Evolutionary conservation across 1,284 basidiomycete species (phyloP), one percentile per base, ranked within the genome.

Genomic region (Paramarasmius palmivorus): DNA sequence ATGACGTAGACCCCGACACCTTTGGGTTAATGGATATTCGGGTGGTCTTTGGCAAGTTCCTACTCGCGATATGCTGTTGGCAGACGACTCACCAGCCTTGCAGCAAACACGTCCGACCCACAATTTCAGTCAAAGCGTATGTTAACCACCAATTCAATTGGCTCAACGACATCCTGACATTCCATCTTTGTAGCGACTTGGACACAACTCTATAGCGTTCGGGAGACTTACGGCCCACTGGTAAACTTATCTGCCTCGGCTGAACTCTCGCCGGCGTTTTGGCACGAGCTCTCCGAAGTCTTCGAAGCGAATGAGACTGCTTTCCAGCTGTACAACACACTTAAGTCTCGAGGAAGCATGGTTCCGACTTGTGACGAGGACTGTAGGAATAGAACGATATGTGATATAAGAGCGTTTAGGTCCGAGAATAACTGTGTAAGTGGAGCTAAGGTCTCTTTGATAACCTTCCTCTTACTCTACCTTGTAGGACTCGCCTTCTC

Each of bases 261-360:
- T 2, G 58, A 69, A 3, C 67, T 78, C 15, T 67, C 68, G 51
- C 74, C 81, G 2, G 65, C 74, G 9, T 86, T 86, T 68, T 86
- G 84, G 84, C 83, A 86, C 60, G 67, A 71, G 52, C 70, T 85
- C 3, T 84, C 83, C 0, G 81, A 83, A 55, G 77, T 73, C 0
- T 81, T 84, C 54, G 74, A 68, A 49, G 56, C 63, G 14, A 77
- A 84, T 58, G 73, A 79, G 48, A 68, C 68, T 1, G 75, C 77
- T 1, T 81, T 81, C 65, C 68, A 76, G 57, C 57, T 70, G 39
- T 83, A 73, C 63, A 71, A 71, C 58, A 67, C 68, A 3, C 70
- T 76, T 54, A 68, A 74, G 59, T 74, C 65, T 15, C 68, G 78
- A 9, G 76, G 75, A 10, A 66, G 67, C 8, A 60, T 66, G 8